Percentiles rank a stretch among this genome's conserved stretches.
Evolutionary conservation across 2,329 filamentous ascomycete species (phyloP).

Genomic region (Aspergillus luchuensis): DNA sequence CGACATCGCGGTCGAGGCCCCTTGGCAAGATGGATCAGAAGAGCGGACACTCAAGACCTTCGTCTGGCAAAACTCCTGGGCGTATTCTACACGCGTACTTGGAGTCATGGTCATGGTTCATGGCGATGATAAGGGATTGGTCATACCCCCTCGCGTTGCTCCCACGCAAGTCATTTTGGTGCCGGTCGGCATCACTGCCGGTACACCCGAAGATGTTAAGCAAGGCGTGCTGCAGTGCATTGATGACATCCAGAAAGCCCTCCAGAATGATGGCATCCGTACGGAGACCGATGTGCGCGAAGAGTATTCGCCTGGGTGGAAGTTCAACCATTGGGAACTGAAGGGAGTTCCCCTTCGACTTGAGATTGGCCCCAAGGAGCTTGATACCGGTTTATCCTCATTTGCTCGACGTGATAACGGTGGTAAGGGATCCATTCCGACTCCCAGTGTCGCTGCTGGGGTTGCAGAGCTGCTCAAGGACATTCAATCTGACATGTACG

Average conservation of each 20-base stretch:
- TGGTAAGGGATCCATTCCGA: too few relatives aligned
- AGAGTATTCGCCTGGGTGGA: conserved; percentile 90
- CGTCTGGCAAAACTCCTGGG: conserved; percentile 99
- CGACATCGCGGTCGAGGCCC: conserved; percentile 94
- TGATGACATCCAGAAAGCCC: conserved; percentile 79
- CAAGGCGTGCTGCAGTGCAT: too few relatives aligned
- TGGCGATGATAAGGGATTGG: conserved; percentile 90
- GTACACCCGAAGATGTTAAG: too few relatives aligned
- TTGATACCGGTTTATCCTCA: conserved; percentile 30
- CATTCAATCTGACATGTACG: conserved; percentile 82
- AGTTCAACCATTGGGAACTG: conserved; percentile 98
- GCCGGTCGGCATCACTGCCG: conserved; percentile 84
- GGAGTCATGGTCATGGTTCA: conserved; percentile 99
- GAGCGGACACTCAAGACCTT: conserved; percentile 70
- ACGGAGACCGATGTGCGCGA: conserved; percentile 82
- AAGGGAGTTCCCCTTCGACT: conserved; percentile 92
- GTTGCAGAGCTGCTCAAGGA: conserved; percentile 65
- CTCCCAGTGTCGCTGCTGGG: too few relatives aligned
- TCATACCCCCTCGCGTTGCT: conserved; percentile 86
- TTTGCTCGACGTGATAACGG: too few relatives aligned
- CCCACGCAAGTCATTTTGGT: conserved; percentile 85
- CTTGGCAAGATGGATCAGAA: conserved; percentile 59
- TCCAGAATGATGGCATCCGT: conserved; percentile 72
- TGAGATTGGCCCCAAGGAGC: conserved; percentile 94
- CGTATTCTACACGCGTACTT: conserved; percentile 92